Evolutionary conservation across 176 grass and related monocot species (phyloP), one percentile per base, ranked within the genome.

Genomic region (Sorghum bicolor): DNA sequence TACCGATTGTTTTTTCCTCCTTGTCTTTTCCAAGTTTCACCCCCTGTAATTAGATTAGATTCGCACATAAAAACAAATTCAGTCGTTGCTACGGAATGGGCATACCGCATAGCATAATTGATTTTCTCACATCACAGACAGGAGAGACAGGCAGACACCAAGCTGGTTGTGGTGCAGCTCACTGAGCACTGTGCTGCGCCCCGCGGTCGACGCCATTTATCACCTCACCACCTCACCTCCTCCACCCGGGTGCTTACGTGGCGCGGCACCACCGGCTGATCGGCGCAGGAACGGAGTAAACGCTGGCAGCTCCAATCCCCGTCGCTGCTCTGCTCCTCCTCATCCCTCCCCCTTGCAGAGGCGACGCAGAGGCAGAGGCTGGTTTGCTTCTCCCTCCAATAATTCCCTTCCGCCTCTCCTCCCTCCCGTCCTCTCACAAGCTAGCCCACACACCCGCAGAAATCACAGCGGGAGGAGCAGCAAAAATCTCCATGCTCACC

Each of bases 181-280:
- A 70, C 20, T 22, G 13, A 38, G 64, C 43, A 73, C 75, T 83
- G 79, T 72, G 82, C 70, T 62, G 70, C 75, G 72, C 70, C 77
- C 61, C 61, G 77, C 37, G 52, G 48, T 70, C 87, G 76, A 85
- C 72, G 77, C 63, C 39, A 80, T 85, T 81, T 85, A 65, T 88
- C 86, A 25, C 33, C 66, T 63, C 53, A 20, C 15, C 5, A 5
- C n/a, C n/a, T 5, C 50, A 4, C 22, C 53, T 10, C 53, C 53
- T 58, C 73, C 77, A 52, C 48, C 43, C 20, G 8, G 2, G 29
- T 20, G 55, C 65, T 66, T 43, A 86, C 78, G 88, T 86, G 88
- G 72, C 65, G 32, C 10, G 25, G 25, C 72, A 64, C 83, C 72
- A 82, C 78, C 82, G 71, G 87, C 26, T 67, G 78, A 89, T 68